Conservation (phyloP, 2,329 filamentous ascomycete species). For the Aspergillus fructus region DNA sequence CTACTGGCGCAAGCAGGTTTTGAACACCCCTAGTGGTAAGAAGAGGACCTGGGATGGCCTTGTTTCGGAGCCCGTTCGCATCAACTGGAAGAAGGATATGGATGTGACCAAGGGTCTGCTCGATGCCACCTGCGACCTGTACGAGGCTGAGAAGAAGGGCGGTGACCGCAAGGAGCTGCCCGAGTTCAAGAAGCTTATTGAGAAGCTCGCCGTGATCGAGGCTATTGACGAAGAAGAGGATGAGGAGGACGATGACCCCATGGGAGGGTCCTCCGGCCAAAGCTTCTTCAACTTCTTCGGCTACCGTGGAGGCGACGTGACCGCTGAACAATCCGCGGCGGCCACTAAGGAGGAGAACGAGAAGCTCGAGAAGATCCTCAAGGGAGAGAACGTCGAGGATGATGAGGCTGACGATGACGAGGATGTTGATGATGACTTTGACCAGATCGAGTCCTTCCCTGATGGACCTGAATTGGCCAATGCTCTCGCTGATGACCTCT, state of each 20-base stretch:
- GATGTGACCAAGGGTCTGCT: slow-evolving; percentile 82
- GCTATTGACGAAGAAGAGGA: slow-evolving; percentile 33
- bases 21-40: slow-evolving; percentile 44
- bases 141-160: slow-evolving; percentile 59
- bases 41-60: slow-evolving; percentile 69
- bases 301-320: slow-evolving; percentile 69
- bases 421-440: slow-evolving; percentile 63
- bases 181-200: slow-evolving; percentile 53
- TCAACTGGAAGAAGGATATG: slow-evolving; percentile 83
- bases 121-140: slow-evolving; percentile 68
- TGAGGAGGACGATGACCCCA: slow-evolving; percentile 37
- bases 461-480: slow-evolving; percentile 80
- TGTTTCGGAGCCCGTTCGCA: slow-evolving; percentile 83
- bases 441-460: slow-evolving; percentile 81
- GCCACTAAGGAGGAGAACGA: slow-evolving; percentile 62
- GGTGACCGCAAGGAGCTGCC: slow-evolving; percentile 52
- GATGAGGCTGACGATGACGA: slow-evolving; percentile 47
- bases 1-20: slow-evolving; percentile 67
- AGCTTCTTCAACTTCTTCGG: slow-evolving; percentile 93
- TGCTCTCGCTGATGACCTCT: slow-evolving; percentile 81
- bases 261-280: slow-evolving; percentile 57
- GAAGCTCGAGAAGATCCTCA: slow-evolving; percentile 50
- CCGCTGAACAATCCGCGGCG: slow-evolving; percentile 67
- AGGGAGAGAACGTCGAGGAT: slow-evolving; percentile 52
- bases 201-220: slow-evolving; percentile 47